Conservation (phyloP, 495 filamentous ascomycete genomes). For the Neurospora sp. region DNA sequence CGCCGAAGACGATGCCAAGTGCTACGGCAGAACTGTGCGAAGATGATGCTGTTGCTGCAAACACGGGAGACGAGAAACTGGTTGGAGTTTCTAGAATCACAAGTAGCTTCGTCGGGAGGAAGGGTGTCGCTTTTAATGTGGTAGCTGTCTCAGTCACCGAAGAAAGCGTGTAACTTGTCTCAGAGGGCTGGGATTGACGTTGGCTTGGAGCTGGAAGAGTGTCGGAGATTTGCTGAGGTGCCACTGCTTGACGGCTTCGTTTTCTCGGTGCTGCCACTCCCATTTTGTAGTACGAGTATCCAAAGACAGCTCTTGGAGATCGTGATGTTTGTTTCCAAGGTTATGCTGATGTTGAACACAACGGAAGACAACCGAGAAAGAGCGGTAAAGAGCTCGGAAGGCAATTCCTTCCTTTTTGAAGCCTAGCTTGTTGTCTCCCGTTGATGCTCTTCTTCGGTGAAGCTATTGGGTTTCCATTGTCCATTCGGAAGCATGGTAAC, state of each 20-base stretch:
- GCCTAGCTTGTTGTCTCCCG: not conserved
- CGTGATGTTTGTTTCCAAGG: not conserved
- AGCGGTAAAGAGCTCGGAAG: not conserved
- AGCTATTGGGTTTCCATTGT: not conserved
- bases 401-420: not conserved
- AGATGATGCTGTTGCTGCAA: not conserved
- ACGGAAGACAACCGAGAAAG: not conserved
- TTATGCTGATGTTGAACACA: not conserved
- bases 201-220: not conserved
- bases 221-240: not conserved
- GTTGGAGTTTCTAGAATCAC: not conserved
- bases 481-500: not conserved
- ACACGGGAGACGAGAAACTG: not conserved
- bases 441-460: not conserved
- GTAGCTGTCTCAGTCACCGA: not conserved
- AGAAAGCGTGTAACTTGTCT: not conserved
- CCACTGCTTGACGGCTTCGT: not conserved
- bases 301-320: not conserved
- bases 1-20: not conserved
- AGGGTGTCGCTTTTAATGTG: not conserved
- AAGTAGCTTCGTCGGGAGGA: not conserved
- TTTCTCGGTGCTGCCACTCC: not conserved
- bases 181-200: not conserved
- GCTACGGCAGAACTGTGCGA: not conserved
- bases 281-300: not conserved